phyloP scores from a whole-genome alignment of 257 asterid species.

The Jacaranda mimosifolia region DNA sequence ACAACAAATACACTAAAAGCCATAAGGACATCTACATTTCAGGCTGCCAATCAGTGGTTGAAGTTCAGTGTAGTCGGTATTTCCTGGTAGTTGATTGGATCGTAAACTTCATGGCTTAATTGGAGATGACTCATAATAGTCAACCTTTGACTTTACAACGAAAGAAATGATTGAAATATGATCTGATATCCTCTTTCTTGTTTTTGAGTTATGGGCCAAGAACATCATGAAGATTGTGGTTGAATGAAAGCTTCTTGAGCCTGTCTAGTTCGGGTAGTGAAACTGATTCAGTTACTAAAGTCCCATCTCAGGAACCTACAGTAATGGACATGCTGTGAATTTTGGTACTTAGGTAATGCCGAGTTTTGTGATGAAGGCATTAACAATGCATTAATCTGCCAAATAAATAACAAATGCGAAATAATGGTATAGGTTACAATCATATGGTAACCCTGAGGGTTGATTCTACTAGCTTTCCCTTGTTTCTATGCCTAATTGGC shows the following conservation, averaged over 20 bases:
- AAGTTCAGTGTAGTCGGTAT: conserved; percentile 8
- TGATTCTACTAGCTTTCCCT: background rate
- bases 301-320: background rate
- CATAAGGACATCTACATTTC: background rate
- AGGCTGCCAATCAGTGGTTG: background rate
- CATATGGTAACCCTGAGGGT: background rate
- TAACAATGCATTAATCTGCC: conserved; percentile 9
- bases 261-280: conserved; percentile 18
- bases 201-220: background rate
- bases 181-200: background rate
- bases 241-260: background rate
- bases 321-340: background rate
- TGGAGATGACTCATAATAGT: conserved; percentile 9
- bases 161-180: background rate
- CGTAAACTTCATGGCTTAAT: conserved; percentile 6
- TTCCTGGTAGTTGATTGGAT: conserved; percentile 13
- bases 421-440: background rate
- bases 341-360: conserved; percentile 9
- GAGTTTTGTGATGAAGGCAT: background rate
- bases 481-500: conserved; percentile 12
- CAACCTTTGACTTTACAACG: background rate
- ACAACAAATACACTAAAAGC: background rate
- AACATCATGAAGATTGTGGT: background rate
- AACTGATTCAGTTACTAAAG: background rate
- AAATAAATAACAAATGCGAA: conserved; percentile 2